Evolutionary conservation across 1,284 basidiomycete genomes (phyloP), one percentile per base, ranked within the genome.

Genomic region (Tausonia pullulans): DNA sequence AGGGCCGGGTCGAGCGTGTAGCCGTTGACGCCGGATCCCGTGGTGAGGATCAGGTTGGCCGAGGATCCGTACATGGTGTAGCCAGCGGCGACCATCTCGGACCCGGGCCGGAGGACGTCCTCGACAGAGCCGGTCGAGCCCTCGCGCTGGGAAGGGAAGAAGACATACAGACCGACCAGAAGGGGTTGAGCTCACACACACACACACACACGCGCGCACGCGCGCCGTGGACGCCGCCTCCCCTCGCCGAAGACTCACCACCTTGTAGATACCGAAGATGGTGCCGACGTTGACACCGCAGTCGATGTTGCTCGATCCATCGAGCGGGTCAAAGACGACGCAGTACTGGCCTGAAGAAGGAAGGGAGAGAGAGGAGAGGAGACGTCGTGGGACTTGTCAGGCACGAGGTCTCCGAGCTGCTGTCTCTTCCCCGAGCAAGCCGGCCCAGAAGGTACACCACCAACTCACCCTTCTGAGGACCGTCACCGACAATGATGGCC

Each of bases 281-380:
- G 96, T 98, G 55, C 96, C 96, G 74, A 98, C 96, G 79, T 99
- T 99, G 69, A 99, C 96, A 85, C 95, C 96, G 69, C 96, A 96
- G 76, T 99, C 96, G 78, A 99, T 99, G 80, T 99, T 99, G 79
- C 89, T 93, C 72, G 87, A 90, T 63, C 96, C 96, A 73, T 99
- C 96, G 63, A 99, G 84, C 52, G 96, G 96, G 78, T 99, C 96
- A 72, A 99, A 99, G 8, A 98, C 96, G 71, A 98, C 92, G 72
- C 93, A 97, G 80, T 79, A 79, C 44, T 46, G 27, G n/a, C 65
- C 27, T 27, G 27, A 27, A 2, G 27, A 27, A 27, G 27, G 27
- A 27, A 27, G 27, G 27, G 27, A 27, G 27, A 27, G 27, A 27
- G 27, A 27, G 27, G 27, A 27, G 27, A 27, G 27, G 27, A 27